Evolutionary conservation across 2,329 filamentous ascomycete species (phyloP), one percentile per base, ranked within the genome.

Genomic region (Trichoderma sp.): DNA sequence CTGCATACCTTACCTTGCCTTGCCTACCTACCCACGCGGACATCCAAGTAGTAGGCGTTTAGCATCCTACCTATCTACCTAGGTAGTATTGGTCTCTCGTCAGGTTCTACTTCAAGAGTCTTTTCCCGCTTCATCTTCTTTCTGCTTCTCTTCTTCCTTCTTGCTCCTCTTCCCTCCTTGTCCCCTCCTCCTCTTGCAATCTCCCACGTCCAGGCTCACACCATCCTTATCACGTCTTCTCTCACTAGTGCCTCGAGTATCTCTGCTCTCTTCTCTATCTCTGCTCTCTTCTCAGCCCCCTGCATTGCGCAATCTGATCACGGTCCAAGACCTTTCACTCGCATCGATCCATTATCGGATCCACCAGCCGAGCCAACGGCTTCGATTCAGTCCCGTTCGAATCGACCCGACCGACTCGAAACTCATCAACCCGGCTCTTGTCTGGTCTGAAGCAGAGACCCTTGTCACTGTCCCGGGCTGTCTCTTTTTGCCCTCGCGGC

Each of bases 261-360:
- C 34, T 30, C 28, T 30, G 17, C 44, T 12, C 7, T 14, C 34
- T 56, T 56, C 7, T 56, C 30, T 7, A n/a, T 26, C 30, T 7
- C 28, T 26, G n/a, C 12, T 28, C 48, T 30, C 26, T 54, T 44
- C 28, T 15, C 14, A 58, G 50, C 52, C 61, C 44, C 61, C 24
- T 57, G 52, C n/a, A 64, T 64, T 58, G 54, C 62, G 62, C 62
- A 57, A 64, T 64, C 62, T 28, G 54, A 58, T 64, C 62, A 43
- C 52, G 57, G 54, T 62, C 45, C 61, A 21, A 3, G n/a, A 34
- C 12, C 39, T 62, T n/a, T 30, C 26, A 39, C 59, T 62, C 34
- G 34, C 59, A 52, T 44, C 15, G n/a, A 44, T n/a, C 41, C 50
- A 52, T 64, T 64, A 51, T 58, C 57, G 55, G 62, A 43, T 64